Evolutionary conservation across 371 early-diverging fungal genomes (phyloP).

Genomic region (Dichotomocladium elegans): DNA sequence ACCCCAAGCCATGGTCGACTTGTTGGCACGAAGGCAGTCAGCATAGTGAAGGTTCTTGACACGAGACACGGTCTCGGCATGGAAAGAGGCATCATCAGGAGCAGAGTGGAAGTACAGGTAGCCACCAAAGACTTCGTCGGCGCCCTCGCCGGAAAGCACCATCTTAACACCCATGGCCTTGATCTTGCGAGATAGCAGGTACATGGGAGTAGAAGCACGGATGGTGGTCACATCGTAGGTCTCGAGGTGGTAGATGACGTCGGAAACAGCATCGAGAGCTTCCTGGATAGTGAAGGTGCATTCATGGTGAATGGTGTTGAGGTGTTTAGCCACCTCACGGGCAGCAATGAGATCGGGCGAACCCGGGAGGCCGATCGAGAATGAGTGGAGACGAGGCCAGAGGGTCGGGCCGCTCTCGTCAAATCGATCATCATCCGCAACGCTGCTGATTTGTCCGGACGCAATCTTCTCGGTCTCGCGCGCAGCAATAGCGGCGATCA

Average conservation of each 20-base stretch:
- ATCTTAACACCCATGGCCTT: constrained; percentile 98
- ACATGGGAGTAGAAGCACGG: constrained; percentile 97
- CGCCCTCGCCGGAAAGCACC: constrained; percentile 95
- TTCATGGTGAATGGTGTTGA: constrained; percentile 88
- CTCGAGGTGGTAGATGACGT: constrained; percentile 94
- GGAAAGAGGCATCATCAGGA: constrained; percentile 75
- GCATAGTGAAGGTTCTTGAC: constrained; percentile 93
- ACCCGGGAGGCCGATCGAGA: constrained; percentile 90
- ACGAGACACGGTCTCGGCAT: constrained; percentile 83
- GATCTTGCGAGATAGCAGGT: constrained; percentile 91
- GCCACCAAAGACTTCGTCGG: constrained; percentile 95
- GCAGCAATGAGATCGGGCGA: constrained; percentile 94
- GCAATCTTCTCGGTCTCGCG: constrained; percentile 71
- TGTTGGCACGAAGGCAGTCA: constrained; percentile 96
- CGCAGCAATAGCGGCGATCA: constrained; percentile 91
- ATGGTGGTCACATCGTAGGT: constrained; percentile 97
- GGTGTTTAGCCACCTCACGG: constrained; percentile 81
- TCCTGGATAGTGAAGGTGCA: constrained; percentile 94
- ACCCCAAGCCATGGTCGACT: constrained; percentile 98
- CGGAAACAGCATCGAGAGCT: constrained; percentile 91
- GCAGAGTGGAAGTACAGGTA: constrained; percentile 96
- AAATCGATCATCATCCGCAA: constrained; percentile 62
- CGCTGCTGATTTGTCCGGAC: constrained; percentile 8
- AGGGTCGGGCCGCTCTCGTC: constrained; percentile 63
- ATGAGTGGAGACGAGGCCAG: constrained; percentile 91